A percentile compares a stretch with the other conserved stretches of the same genome.
Conservation (phyloP, 2,329 filamentous ascomycete genomes). For the Paraphaeosphaeria sporulosa region DNA sequence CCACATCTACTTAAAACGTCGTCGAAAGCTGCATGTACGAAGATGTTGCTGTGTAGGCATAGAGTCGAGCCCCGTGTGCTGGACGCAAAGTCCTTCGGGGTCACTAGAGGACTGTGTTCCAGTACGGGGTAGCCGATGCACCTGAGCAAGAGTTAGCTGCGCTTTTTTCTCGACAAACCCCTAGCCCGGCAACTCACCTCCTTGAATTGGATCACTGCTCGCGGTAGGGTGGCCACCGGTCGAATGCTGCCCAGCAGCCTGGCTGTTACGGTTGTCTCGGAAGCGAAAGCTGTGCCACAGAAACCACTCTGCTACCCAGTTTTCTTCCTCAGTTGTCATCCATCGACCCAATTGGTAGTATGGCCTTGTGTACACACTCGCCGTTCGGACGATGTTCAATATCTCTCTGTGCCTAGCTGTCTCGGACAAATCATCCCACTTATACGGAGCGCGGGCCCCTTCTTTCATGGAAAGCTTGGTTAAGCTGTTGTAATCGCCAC, state of each 20-base stretch:
- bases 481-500: slow-evolving; percentile 48
- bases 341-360: slow-evolving; percentile 55
- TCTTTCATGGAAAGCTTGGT: slow-evolving; percentile 45
- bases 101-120: slow-evolving; percentile 4
- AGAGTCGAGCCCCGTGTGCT: not conserved
- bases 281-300: slow-evolving; percentile 62
- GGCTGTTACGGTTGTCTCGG: slow-evolving; percentile 26
- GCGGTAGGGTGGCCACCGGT: not conserved
- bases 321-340: slow-evolving; percentile 50
- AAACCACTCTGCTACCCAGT: slow-evolving; percentile 61
- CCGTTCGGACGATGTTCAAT: slow-evolving; percentile 50
- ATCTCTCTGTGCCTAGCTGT: slow-evolving; percentile 57
- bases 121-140: not conserved
- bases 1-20: not conserved
- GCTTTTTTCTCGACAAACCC: not conserved
- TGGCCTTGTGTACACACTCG: slow-evolving; percentile 48
- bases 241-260: slow-evolving; percentile 9
- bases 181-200: not conserved
- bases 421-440: slow-evolving; percentile 57
- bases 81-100: not conserved
- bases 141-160: not conserved
- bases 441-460: slow-evolving; percentile 50
- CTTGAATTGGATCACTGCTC: slow-evolving; percentile 9
- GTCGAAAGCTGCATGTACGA: not conserved
- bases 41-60: not conserved